Evolutionary conservation across 2,329 filamentous ascomycete genomes (phyloP).

Genomic region (Aspergillus sp.): DNA sequence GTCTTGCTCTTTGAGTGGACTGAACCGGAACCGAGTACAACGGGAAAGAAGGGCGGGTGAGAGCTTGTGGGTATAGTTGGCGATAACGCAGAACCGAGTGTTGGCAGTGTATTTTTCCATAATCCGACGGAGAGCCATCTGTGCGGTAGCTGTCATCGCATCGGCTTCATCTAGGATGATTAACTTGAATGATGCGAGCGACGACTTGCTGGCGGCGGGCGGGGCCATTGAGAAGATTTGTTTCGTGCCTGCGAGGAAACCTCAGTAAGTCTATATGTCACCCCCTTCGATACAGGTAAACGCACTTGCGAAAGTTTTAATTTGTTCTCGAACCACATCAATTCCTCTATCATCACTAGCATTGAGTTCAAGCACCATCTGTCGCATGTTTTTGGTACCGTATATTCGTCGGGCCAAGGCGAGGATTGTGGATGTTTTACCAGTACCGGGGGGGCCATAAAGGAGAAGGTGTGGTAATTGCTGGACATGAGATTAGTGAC

Average conservation of each 20-base stretch:
- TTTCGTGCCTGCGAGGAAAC: conserved; percentile 61
- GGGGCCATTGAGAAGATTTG: conserved; percentile 82
- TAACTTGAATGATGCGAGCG: conserved; percentile 80
- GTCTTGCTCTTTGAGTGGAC: conserved; percentile 83
- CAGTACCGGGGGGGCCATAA: conserved; percentile 93
- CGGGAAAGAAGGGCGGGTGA: conserved; percentile 88
- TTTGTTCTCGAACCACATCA: conserved; percentile 96
- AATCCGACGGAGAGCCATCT: conserved; percentile 94
- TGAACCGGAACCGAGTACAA: conserved; percentile 94
- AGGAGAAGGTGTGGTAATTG: conserved; percentile 92
- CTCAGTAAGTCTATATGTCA: not conserved
- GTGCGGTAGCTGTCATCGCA: conserved; percentile 97
- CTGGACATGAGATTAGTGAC: conserved; percentile 32
- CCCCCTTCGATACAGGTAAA: conserved; percentile 7
- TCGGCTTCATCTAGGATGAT: conserved; percentile 99
- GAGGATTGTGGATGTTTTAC: conserved; percentile 95
- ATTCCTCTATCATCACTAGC: conserved; percentile 97
- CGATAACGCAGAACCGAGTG: conserved; percentile 96
- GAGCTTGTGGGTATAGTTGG: conserved; percentile 98
- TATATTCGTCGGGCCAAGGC: conserved; percentile 93
- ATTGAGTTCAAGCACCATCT: conserved; percentile 98
- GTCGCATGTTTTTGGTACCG: conserved; percentile 84
- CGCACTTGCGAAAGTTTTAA: conserved; percentile 92
- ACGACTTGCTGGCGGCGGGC: conserved; percentile 43
- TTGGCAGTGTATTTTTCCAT: conserved; percentile 99